These are phyloP conservation scores for Xylariaceae sp. DNA, from an alignment of 2,329 filamentous ascomycete species.

Conservation along the genomic window DNA sequence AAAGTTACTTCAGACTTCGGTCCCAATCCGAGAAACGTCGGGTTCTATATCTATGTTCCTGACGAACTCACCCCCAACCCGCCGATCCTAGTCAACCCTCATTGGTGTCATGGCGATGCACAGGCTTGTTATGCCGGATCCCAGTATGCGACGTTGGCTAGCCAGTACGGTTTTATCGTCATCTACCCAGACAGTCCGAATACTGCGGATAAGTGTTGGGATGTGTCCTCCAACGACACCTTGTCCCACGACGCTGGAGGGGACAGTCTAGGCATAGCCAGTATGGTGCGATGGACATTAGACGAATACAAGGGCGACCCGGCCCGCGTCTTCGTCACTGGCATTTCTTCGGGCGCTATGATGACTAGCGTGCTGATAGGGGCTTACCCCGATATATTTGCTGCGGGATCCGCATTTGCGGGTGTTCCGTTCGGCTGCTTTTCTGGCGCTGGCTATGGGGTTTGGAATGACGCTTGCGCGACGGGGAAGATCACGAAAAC, in stretches of 20 bases:
- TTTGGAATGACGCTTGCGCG: constrained; percentile 58
- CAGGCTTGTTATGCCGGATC: constrained; percentile 51
- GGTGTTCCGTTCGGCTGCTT: constrained; percentile 58
- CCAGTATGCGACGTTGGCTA: constrained; percentile 56
- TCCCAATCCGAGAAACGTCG: constrained; percentile 53
- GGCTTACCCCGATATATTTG: constrained; percentile 52
- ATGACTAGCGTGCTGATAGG: constrained; percentile 45
- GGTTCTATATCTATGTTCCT: constrained; percentile 56
- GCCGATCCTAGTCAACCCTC: constrained; percentile 56
- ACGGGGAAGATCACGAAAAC: constrained; percentile 47
- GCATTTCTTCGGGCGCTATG: constrained; percentile 39
- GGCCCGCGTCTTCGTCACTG: constrained; percentile 37
- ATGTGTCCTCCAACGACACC: constrained; percentile 51
- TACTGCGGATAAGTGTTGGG: constrained; percentile 56
- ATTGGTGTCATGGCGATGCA: constrained; percentile 61
- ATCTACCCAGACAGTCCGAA: constrained; percentile 39
- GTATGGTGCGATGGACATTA: constrained; percentile 42
- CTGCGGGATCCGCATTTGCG: constrained; percentile 47
- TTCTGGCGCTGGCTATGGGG: constrained; percentile 41
- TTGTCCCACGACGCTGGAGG: constrained; percentile 41
- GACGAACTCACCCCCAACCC: constrained; percentile 47
- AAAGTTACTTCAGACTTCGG: constrained; percentile 39
- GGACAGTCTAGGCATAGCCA: constrained; percentile 44
- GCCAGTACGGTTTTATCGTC: constrained; percentile 46
- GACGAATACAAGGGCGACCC: constrained; percentile 38